A percentile compares a stretch with the other conserved stretches of the same genome.
phyloP scores from a whole-genome alignment of 495 filamentous ascomycete species.

The Penicillium turbatum region DNA sequence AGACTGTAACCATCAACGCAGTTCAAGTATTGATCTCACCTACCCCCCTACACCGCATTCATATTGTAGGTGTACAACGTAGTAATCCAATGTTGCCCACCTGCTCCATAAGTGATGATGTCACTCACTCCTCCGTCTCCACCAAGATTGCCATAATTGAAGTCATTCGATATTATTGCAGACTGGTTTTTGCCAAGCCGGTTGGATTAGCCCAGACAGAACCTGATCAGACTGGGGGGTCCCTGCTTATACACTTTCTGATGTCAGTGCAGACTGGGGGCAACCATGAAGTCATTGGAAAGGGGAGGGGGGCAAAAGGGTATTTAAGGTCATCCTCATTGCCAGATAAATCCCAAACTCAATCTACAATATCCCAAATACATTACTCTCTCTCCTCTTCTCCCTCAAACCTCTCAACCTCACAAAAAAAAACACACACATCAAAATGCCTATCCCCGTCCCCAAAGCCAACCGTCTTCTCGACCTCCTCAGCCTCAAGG shows the following conservation, averaged over 20 bases:
- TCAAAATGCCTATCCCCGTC: conserved; percentile 50
- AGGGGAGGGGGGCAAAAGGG: neutral
- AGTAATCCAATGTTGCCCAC: too few species aligned
- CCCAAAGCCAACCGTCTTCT: conserved; percentile 54
- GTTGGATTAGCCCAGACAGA: neutral
- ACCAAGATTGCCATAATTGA: neutral
- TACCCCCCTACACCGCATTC: too few species aligned
- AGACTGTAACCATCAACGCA: neutral
- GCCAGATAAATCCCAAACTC: neutral
- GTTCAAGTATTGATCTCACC: too few species aligned
- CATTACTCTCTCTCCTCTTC: neutral
- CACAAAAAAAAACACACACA: too few species aligned
- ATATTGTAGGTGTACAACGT: too few species aligned
- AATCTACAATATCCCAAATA: neutral
- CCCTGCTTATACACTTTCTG: neutral
- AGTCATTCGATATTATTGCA: neutral
- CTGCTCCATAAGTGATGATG: conserved; percentile 1
- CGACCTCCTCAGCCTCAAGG: conserved; percentile 68
- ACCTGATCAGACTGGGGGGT: conserved; percentile 7
- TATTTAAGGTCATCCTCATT: neutral
- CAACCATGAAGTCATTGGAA: conserved; percentile 9
- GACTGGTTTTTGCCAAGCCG: neutral
- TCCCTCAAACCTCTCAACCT: neutral
- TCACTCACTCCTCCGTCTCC: conserved; percentile 4
- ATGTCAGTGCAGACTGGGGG: conserved; percentile 4